phyloP scores from a whole-genome alignment of 2,329 filamentous ascomycete species.

The Drechslerella dactyloides region DNA sequence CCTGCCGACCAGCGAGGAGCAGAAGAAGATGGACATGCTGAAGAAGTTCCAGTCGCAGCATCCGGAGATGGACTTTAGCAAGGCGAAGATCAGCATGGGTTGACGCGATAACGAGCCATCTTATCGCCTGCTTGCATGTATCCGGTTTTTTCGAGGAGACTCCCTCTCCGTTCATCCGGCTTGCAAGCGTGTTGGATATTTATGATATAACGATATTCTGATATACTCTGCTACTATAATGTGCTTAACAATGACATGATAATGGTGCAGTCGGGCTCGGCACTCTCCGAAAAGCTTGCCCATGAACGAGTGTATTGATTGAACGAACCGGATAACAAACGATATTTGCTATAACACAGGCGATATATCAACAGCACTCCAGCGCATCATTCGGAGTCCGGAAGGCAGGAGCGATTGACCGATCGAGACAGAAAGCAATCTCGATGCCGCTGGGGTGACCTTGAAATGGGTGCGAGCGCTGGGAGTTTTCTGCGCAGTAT shows the following conservation, averaged over 20 bases:
- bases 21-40: slow-evolving; percentile 91
- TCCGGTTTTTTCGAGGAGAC: no score
- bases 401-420: not conserved
- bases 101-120: not conserved
- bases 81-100: slow-evolving; percentile 66
- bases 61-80: slow-evolving; percentile 75
- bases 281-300: not conserved
- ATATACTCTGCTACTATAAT: no score
- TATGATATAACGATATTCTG: no score
- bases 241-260: not conserved
- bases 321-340: no score
- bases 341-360: no score
- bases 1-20: slow-evolving; percentile 86
- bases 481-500: not conserved
- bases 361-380: no score
- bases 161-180: no score
- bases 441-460: not conserved
- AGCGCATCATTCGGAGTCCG: not conserved
- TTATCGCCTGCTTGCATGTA: no score
- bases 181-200: no score
- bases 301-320: not conserved
- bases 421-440: no score
- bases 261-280: not conserved
- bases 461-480: not conserved
- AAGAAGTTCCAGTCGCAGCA: slow-evolving; percentile 88